phyloP scores from a whole-genome alignment of 805 yeast genomes.

The Candida easanensis region DNA sequence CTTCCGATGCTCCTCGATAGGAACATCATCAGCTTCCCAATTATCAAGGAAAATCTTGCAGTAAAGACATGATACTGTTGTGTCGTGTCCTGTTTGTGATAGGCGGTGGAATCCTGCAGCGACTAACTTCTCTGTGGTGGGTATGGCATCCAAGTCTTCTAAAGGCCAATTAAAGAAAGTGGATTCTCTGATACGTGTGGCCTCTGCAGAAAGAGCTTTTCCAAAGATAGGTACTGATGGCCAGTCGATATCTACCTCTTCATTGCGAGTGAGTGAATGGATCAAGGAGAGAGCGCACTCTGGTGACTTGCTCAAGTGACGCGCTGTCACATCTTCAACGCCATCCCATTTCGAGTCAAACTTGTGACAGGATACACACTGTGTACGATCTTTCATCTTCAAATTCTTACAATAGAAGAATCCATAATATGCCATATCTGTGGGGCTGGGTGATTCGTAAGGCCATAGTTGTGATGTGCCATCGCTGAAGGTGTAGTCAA shows the following conservation, averaged over 20 bases:
- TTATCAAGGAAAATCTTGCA: conserved; percentile 66
- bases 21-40: conserved; percentile 69
- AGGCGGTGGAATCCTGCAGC: conserved; percentile 63
- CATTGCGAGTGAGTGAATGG: too few species aligned
- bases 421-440: conserved; percentile 54
- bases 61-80: conserved; percentile 58
- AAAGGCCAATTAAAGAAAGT: conserved; percentile 49
- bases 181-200: conserved; percentile 33
- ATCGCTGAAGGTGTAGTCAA: not conserved
- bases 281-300: conserved; percentile 32
- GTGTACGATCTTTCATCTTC: conserved; percentile 46
- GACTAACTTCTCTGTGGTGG: conserved; percentile 43
- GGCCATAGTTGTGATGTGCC: conserved; percentile 26
- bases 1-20: conserved; percentile 53
- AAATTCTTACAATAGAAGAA: conserved; percentile 60
- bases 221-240: conserved; percentile 26
- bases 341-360: conserved; percentile 59
- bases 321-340: conserved; percentile 45
- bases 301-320: conserved; percentile 39
- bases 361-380: conserved; percentile 55
- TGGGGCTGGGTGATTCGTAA: conserved; percentile 27
- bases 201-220: conserved; percentile 33
- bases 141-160: conserved; percentile 36
- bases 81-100: conserved; percentile 47
- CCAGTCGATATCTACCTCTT: too few species aligned